A percentile compares a stretch with the other conserved stretches of the same genome.
These are phyloP conservation scores for Fusarium mangiferae DNA, from an alignment of 2,329 filamentous ascomycete species.

Conservation along the genomic window DNA sequence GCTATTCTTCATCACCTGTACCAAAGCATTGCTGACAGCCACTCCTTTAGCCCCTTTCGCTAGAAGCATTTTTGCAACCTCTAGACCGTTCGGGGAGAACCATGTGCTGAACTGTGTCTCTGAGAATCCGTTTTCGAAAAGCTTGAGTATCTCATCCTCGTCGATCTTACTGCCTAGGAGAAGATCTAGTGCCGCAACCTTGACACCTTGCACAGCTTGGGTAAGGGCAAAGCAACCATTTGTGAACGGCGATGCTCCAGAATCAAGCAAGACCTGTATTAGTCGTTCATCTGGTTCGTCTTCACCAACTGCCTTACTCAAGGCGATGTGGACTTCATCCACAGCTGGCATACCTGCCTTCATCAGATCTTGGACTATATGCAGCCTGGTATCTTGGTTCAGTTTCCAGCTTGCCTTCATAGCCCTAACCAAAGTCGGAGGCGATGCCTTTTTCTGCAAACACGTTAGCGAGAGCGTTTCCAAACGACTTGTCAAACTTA, in stretches of 20 bases:
- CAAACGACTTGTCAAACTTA: constrained; percentile 39
- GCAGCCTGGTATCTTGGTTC: constrained; percentile 58
- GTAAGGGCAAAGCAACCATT: constrained; percentile 65
- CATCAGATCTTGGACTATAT: constrained; percentile 61
- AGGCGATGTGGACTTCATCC: constrained; percentile 61
- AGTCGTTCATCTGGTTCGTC: constrained; percentile 60
- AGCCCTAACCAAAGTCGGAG: constrained; percentile 59
- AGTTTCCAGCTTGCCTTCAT: constrained; percentile 66
- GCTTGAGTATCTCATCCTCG: constrained; percentile 55
- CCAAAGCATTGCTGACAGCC: constrained; percentile 57
- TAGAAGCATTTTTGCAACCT: constrained; percentile 60
- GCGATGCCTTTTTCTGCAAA: constrained; percentile 57
- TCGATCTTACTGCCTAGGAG: constrained; percentile 56
- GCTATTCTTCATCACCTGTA: constrained; percentile 57
- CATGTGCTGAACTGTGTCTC: constrained; percentile 54
- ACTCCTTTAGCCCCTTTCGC: constrained; percentile 60
- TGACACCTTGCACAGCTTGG: constrained; percentile 56
- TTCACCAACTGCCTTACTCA: constrained; percentile 65
- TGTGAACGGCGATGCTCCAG: constrained; percentile 62
- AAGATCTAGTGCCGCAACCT: constrained; percentile 53
- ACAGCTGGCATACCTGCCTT: constrained; percentile 59
- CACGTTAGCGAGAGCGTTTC: constrained; percentile 24
- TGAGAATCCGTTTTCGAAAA: constrained; percentile 58
- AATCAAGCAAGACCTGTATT: constrained; percentile 59
- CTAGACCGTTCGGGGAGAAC: constrained; percentile 59